A percentile compares a stretch with the other conserved stretches of the same genome.
phyloP scores from a whole-genome alignment of 1,139 yeast species.

The Saccharomycopsis phalli region DNA sequence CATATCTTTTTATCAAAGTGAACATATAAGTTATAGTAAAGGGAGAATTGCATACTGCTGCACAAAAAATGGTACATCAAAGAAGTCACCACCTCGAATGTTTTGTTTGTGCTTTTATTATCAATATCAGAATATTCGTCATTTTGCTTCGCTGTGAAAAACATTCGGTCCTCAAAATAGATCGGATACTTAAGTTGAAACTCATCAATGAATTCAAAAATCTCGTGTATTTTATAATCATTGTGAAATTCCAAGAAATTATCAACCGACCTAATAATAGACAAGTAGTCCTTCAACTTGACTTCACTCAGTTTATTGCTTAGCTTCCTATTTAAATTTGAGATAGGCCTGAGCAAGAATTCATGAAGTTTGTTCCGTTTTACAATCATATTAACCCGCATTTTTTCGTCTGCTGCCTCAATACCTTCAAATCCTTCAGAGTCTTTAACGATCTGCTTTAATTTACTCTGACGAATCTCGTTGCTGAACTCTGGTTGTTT shows the following conservation, averaged over 20 bases:
- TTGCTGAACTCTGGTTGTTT: conserved; percentile 5
- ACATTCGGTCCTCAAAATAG: conserved; percentile 10
- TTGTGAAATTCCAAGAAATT: conserved; percentile 18
- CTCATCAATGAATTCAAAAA: conserved; percentile 18
- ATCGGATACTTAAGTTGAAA: conserved; percentile 14
- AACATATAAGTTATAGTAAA: conserved; percentile 14
- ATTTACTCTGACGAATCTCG: neutral
- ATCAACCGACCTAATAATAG: conserved; percentile 15
- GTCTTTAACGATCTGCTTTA: neutral
- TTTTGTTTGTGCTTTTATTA: conserved; percentile 10
- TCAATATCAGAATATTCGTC: conserved; percentile 10
- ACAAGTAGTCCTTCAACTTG: conserved; percentile 16
- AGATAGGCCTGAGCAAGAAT: conserved; percentile 9
- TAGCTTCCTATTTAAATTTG: conserved; percentile 7
- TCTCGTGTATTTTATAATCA: conserved; percentile 14
- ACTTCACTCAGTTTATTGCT: neutral
- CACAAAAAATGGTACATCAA: conserved; percentile 7
- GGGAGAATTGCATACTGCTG: conserved; percentile 10
- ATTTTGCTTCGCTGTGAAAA: conserved; percentile 6
- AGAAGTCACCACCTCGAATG: conserved; percentile 13
- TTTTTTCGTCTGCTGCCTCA: conserved; percentile 15
- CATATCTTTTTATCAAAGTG: conserved; percentile 15
- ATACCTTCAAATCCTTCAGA: conserved; percentile 1
- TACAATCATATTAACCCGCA: conserved; percentile 5
- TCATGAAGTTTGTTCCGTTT: conserved; percentile 7